Percentiles rank a stretch among this genome's conserved stretches.
phyloP scores from a whole-genome alignment of 106 monocot species.

The Dendrobium officinale region DNA sequence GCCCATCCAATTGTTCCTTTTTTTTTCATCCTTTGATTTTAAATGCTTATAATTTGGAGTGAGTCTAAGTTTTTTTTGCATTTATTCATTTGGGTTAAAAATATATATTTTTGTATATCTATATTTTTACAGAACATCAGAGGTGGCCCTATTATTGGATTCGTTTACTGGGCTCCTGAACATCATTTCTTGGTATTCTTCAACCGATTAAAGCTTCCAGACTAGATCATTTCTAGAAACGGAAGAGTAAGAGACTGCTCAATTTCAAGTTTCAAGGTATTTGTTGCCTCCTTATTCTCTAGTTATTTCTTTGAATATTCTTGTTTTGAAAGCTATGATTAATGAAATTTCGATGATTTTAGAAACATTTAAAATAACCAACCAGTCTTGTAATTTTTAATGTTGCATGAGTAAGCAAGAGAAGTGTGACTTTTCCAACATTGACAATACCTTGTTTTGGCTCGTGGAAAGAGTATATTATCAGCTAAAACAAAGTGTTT shows the following conservation, averaged over 20 bases:
- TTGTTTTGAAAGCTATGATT: neutral
- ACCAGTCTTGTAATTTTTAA: no score
- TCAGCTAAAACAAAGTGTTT: no score
- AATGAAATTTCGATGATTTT: neutral
- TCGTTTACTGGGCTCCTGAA: conserved; percentile 87
- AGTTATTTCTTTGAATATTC: neutral
- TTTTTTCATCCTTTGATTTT: neutral
- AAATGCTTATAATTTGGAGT: neutral
- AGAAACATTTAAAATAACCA: neutral
- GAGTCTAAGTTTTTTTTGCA: neutral
- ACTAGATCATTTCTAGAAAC: conserved; percentile 16
- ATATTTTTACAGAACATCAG: conserved; percentile 53
- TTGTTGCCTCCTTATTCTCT: neutral
- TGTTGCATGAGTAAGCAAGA: no score
- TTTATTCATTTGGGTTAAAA: neutral
- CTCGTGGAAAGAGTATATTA: no score
- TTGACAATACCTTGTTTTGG: no score
- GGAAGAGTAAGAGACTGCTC: neutral
- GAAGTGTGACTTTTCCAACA: no score
- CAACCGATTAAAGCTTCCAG: conserved; percentile 68
- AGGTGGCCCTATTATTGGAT: conserved; percentile 80
- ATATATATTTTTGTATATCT: neutral
- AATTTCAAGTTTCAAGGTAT: neutral
- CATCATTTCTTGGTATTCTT: conserved; percentile 76
- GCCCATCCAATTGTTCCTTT: neutral